Base-by-base conservation (phyloP, 805 yeast genomes). In the Starmerella etchellsii region DNA sequence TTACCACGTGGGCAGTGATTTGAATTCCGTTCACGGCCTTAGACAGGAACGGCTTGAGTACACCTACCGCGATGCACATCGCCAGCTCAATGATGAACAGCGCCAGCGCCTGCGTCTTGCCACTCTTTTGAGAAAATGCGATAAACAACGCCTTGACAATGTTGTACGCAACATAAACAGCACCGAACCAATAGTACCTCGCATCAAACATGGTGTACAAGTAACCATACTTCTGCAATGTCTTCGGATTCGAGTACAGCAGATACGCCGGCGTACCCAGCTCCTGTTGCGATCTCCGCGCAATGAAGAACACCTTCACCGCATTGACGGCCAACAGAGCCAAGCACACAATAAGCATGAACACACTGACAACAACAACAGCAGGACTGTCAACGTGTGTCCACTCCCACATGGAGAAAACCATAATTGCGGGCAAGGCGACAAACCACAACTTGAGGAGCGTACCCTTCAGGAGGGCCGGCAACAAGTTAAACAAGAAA, bases 191-290 rank as follows among this genome's bases (percentile, higher is more conserved):
- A 63, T 81, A 85, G 54, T 69, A 75, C 21, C 67, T 66, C 18
- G 95, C 93, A 48, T 73, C 72, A 61, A 79, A 85, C 85, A 83
- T 84, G 14, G 94, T 81, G 63, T 85, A 87, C 54, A 85, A 73
- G 62, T 79, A 87, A 0, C 95, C 95, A 56, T 78, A 85, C 56
- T 79, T 79, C 64, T 77, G 73, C 56, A 85, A 69, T 26, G 83
- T 69, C 23, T 64, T 62, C 34, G 76, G 67, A 54, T 87, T 81
- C 44, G 95, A 94, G 54, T 84, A 87, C 40, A 87, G 65, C 43
- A 83, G 61, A 36, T 88, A 94, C 16, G 95, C 95, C 0, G 95
- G 87, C 50, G 88, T 85, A 37, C 78, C 74, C 56, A 73, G 77
- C 37, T 67, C 60, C 23, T 58, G 54, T 33, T 75, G 63, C 0